Evolutionary conservation across 805 yeast species (phyloP).

Genomic region (Cyberlindnera mississippiensis): DNA sequence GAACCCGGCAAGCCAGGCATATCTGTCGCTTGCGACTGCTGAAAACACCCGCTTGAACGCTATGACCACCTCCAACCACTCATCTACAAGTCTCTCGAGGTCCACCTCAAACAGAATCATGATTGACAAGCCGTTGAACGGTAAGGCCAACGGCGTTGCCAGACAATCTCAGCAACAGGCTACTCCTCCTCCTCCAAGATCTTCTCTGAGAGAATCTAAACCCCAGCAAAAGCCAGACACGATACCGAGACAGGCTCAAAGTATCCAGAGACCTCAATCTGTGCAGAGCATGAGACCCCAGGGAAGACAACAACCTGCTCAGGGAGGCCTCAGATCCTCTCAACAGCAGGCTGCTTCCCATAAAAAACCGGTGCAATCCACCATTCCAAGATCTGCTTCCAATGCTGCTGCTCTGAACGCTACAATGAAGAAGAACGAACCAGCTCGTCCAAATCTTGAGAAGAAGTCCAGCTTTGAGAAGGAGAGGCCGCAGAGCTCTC

Average conservation of each 20-base stretch:
- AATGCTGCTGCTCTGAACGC: slow-evolving; percentile 42
- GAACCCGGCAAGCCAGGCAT: slow-evolving; percentile 58
- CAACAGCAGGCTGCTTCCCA: background rate
- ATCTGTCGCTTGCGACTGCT: slow-evolving; percentile 67
- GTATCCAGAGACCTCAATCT: slow-evolving; percentile 12
- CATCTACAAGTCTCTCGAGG: slow-evolving; percentile 27
- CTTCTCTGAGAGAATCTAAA: slow-evolving; percentile 1
- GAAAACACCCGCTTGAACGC: slow-evolving; percentile 77
- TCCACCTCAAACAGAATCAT: slow-evolving; percentile 17
- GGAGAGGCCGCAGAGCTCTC: slow-evolving; percentile 30
- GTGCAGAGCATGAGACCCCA: slow-evolving; percentile 11
- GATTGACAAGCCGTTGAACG: slow-evolving; percentile 13
- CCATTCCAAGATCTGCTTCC: slow-evolving; percentile 18
- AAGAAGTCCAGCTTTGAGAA: slow-evolving; percentile 55
- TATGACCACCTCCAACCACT: slow-evolving; percentile 32
- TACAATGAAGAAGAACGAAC: slow-evolving; percentile 44
- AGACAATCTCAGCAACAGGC: background rate
- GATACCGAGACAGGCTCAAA: slow-evolving; percentile 1
- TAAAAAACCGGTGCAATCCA: background rate
- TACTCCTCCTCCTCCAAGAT: background rate
- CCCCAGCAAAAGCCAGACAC: slow-evolving; percentile 9
- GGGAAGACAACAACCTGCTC: slow-evolving; percentile 6
- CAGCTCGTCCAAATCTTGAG: slow-evolving; percentile 20
- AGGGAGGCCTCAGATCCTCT: slow-evolving; percentile 4
- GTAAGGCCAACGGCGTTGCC: background rate